phyloP scores from a whole-genome alignment of 495 filamentous ascomycete species.

The Pseudevernia furfuracea region DNA sequence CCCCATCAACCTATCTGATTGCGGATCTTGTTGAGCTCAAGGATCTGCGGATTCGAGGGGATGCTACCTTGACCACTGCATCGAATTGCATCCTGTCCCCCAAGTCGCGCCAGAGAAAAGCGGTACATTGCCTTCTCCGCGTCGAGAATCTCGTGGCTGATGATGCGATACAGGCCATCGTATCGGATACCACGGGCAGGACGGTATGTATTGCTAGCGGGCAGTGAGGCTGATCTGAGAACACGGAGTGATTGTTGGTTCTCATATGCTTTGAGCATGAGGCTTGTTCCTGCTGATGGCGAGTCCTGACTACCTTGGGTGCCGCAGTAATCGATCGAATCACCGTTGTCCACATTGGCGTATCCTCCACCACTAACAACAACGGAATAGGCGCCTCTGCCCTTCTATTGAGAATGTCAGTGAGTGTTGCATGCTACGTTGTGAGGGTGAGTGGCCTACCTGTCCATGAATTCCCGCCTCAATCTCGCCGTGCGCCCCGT shows the following conservation, averaged over 20 bases:
- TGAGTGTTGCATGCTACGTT: neutral
- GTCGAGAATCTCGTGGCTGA: conserved; percentile 31
- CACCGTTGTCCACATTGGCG: conserved; percentile 41
- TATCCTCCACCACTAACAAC: conserved; percentile 38
- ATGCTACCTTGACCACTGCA: conserved; percentile 8
- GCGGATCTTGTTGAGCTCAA: conserved; percentile 1
- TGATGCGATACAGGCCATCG: conserved; percentile 50
- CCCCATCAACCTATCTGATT: neutral
- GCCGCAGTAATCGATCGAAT: conserved; percentile 44
- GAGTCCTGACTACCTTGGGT: conserved; percentile 34
- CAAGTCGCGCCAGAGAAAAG: conserved; percentile 34
- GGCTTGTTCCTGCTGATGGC: conserved; percentile 29
- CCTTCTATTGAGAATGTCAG: conserved; percentile 13
- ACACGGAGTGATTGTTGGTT: conserved; percentile 38
- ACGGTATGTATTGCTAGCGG: conserved; percentile 33
- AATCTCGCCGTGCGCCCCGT: conserved; percentile 48
- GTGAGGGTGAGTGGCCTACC: neutral
- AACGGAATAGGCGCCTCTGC: conserved; percentile 35
- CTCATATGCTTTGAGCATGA: conserved; percentile 32
- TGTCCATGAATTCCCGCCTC: conserved; percentile 45
- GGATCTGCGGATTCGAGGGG: conserved; percentile 15
- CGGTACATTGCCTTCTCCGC: conserved; percentile 30
- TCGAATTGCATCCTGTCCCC: conserved; percentile 40
- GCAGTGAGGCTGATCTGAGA: conserved; percentile 36
- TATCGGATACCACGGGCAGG: conserved; percentile 46